Base-by-base conservation (phyloP, 768 basidiomycete species). In the Lepiota venenata region DNA sequence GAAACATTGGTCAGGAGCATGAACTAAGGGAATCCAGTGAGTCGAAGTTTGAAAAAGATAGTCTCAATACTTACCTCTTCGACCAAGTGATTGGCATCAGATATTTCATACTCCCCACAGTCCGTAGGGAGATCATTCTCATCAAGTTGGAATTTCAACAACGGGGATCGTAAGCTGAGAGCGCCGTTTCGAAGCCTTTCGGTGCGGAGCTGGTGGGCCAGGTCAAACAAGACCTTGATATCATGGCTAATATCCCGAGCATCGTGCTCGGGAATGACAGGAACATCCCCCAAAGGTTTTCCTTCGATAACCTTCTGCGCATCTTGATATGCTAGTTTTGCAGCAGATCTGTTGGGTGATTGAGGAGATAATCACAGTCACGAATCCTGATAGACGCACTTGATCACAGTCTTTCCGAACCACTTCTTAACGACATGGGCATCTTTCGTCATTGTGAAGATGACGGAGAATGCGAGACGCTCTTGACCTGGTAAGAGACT, bases 341-440 rank as follows among this genome's bases (percentile, higher is more conserved):
- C 88, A 29, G 88, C 82, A 42, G 96, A 96, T 64, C 92, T 94
- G 25, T 2, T 64, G 11, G n/a, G 27, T 44, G 47, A 50, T 56
- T 21, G 15, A 29, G 56, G 54, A 56, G 49, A 55, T 40, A 12
- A 52, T 52, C 20, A 48, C 25, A 11, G 25, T 4, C 20, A 21
- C 22, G 25, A 44, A n/a, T 5, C 11, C 9, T 0, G 25, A 45
- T 15, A 32, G 22, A 70, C 80, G 60, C 63, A 93, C 91, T 86
- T 91, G 70, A 98, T 85, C 58, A 98, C 81, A 2, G 92, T 93
- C 74, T 90, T 92, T 42, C 90, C 93, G 64, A 96, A 95, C 88
- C 91, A 93, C 65, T 91, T 96, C 62, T 88, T 87, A 55, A 92
- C 50, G 4, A 98, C 74, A 59, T 82, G 86, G 2, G 84, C 95